Conservation (phyloP, 208 protist genomes). For the Wallacemonas sp. region DNA sequence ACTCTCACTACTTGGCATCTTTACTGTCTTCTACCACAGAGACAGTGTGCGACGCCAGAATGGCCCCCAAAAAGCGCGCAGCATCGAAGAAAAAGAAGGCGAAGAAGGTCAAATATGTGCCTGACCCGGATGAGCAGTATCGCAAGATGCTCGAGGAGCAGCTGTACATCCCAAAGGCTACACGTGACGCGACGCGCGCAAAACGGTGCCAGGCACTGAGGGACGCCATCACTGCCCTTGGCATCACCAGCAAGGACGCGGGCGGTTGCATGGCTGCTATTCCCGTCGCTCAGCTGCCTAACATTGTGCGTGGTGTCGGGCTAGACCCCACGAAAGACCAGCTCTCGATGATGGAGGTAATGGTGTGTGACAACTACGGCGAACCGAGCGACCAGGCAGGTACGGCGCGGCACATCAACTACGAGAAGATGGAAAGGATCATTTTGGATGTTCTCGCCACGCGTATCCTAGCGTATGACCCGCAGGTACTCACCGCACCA, state of each 20-base stretch:
- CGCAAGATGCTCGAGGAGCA: constrained; percentile 38
- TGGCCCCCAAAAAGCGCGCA: constrained; percentile 31
- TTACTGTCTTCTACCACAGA: constrained; percentile 1
- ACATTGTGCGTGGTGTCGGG: constrained; percentile 49
- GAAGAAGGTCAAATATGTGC: constrained; percentile 30
- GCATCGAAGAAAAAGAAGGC: constrained; percentile 30
- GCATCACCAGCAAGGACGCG: constrained; percentile 22
- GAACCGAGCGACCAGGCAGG: not conserved
- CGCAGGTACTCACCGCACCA: constrained; percentile 20
- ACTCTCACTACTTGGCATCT: not conserved
- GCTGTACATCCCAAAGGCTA: constrained; percentile 46
- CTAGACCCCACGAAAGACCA: constrained; percentile 53
- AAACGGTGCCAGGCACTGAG: constrained; percentile 15
- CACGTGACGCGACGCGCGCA: constrained; percentile 8
- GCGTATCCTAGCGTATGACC: constrained; percentile 39
- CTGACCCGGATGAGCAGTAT: constrained; percentile 53
- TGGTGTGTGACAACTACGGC: constrained; percentile 11
- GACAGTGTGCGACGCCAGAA: constrained; percentile 11
- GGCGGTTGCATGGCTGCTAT: constrained; percentile 12
- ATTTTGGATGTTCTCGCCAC: constrained; percentile 29
- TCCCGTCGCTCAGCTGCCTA: constrained; percentile 36
- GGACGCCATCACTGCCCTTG: constrained; percentile 17
- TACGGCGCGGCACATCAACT: constrained; percentile 17
- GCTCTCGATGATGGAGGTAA: constrained; percentile 19
- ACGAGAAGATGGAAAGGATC: constrained; percentile 30